phyloP scores from a whole-genome alignment of 805 yeast species.

The Kluyveromyces starmeri region DNA sequence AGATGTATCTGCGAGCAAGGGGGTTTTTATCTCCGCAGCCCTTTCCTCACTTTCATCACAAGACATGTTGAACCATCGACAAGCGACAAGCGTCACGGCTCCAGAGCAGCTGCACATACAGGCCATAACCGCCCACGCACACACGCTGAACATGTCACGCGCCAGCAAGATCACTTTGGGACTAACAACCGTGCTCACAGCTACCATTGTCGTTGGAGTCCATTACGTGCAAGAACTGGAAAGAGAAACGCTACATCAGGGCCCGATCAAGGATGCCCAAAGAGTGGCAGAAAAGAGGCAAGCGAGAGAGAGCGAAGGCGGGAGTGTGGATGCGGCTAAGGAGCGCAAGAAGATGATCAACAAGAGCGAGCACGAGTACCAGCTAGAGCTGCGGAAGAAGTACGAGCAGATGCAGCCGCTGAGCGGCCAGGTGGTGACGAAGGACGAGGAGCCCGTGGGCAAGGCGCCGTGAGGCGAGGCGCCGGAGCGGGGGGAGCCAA shows the following conservation, averaged over 20 bases:
- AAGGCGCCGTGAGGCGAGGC: too few relatives aligned
- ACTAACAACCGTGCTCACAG: conserved; percentile 44
- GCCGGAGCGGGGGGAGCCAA: too few relatives aligned
- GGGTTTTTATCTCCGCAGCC: too few relatives aligned
- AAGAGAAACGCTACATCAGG: conserved; percentile 63
- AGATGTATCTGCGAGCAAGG: too few relatives aligned
- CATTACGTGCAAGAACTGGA: conserved; percentile 63
- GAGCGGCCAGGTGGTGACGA: conserved; percentile 40
- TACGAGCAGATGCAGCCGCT: conserved; percentile 57
- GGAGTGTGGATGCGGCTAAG: conserved; percentile 25
- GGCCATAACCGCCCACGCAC: neutral
- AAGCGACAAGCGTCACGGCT: too few relatives aligned
- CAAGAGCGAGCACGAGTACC: conserved; percentile 57
- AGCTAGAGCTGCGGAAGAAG: conserved; percentile 48
- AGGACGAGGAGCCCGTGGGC: conserved; percentile 29
- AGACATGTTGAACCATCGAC: too few relatives aligned
- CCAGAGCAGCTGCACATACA: too few relatives aligned
- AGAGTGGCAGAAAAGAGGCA: conserved; percentile 43
- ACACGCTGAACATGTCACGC: conserved; percentile 50
- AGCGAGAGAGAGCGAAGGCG: conserved; percentile 26
- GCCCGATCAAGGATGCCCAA: conserved; percentile 77
- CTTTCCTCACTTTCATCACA: too few relatives aligned
- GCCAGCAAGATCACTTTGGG: conserved; percentile 73
- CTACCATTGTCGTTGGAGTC: conserved; percentile 56
- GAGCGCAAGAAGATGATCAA: conserved; percentile 43